Evolutionary conservation across 257 asterid genomes (phyloP).

Genomic region (Nicotiana undulata): DNA sequence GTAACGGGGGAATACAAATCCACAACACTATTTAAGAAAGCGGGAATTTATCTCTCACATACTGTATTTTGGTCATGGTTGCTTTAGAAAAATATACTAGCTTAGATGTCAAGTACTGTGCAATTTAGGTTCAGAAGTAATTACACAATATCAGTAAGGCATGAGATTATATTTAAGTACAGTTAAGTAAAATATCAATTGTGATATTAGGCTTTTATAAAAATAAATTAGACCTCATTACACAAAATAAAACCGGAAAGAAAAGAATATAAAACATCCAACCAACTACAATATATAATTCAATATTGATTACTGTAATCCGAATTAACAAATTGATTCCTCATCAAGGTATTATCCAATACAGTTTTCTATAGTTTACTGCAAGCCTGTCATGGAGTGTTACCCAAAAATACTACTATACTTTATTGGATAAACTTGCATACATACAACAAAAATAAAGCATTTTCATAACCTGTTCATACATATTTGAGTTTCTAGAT

Average conservation of each 20-base stretch:
- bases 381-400: too few species aligned
- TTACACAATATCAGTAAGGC: neutral
- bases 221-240: neutral
- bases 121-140: neutral
- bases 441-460: neutral
- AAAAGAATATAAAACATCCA: neutral
- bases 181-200: neutral
- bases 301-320: neutral
- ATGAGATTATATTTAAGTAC: neutral
- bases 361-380: too few species aligned
- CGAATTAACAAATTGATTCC: too few species aligned
- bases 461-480: neutral
- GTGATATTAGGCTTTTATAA: neutral
- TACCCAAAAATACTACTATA: too few species aligned
- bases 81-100: neutral
- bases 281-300: neutral
- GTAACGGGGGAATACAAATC: neutral
- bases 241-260: neutral
- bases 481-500: neutral
- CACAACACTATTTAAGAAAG: neutral
- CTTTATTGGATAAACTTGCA: neutral
- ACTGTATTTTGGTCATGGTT: neutral
- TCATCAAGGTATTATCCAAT: too few species aligned
- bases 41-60: neutral
- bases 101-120: neutral